Percentiles rank a stretch among this genome's conserved stretches.
These are phyloP conservation scores for Quercus phellos DNA, from an alignment of 331 rosid species.

Conservation along the genomic window DNA sequence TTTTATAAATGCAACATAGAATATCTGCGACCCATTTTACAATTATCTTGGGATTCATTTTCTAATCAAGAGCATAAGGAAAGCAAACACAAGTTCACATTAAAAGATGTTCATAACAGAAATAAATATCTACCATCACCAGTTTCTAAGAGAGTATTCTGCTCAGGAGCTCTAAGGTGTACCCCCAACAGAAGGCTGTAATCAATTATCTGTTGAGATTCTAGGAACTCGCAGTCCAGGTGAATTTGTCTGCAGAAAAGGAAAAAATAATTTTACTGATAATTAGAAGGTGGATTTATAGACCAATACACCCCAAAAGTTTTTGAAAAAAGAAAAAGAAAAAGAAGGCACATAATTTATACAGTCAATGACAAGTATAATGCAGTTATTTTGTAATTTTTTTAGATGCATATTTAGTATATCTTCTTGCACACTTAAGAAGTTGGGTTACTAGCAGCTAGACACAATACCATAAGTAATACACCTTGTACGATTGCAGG, in stretches of 20 bases:
- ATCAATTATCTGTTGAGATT: constrained; percentile 74
- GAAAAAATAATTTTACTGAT: constrained; percentile 6
- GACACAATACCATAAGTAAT: not conserved
- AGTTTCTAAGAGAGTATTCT: constrained; percentile 47
- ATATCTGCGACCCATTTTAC: not conserved
- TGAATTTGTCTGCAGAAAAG: constrained; percentile 59
- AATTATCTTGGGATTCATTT: not conserved
- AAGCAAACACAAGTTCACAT: not conserved
- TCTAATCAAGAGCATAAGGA: constrained; percentile 9
- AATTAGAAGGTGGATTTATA: not conserved
- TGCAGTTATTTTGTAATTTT: not conserved
- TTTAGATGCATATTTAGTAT: not conserved
- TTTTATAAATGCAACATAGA: not conserved
- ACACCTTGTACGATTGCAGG: not conserved
- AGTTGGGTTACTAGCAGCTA: constrained; percentile 1
- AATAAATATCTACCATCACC: constrained; percentile 40
- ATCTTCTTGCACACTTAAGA: not conserved
- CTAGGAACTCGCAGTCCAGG: constrained; percentile 71
- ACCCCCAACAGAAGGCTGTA: constrained; percentile 84
- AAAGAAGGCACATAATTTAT: not conserved
- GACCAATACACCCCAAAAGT: not conserved
- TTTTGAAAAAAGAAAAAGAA: no score
- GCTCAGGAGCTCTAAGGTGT: constrained; percentile 84
- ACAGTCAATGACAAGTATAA: not conserved
- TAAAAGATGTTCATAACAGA: constrained; percentile 2